Conservation (phyloP, 345 rosid species). For the Hibiscus tridactylites region DNA sequence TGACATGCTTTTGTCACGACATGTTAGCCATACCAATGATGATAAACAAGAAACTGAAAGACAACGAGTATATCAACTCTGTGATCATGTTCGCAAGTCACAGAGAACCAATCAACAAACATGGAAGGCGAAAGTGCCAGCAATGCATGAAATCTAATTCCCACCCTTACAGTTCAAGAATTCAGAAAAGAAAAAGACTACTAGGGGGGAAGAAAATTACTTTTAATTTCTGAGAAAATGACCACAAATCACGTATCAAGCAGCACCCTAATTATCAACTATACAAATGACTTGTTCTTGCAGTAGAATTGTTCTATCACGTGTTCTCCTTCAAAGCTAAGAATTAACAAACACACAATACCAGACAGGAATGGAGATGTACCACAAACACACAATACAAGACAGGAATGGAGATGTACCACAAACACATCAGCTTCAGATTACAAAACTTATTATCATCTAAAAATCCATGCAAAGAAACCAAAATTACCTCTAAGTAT, state of each 20-base stretch:
- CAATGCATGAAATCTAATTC: not conserved
- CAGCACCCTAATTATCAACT: not conserved
- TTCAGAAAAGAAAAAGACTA: not conserved
- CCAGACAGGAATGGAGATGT: not conserved
- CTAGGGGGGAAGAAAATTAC: not conserved
- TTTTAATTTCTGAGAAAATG: not conserved
- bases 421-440: not conserved
- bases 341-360: too few relatives aligned
- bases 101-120: not conserved
- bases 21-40: not conserved
- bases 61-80: not conserved
- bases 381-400: too few relatives aligned
- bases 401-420: not conserved
- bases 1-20: not conserved
- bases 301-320: too few relatives aligned
- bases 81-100: not conserved
- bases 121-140: not conserved
- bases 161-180: not conserved
- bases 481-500: not conserved
- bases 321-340: too few relatives aligned
- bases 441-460: not conserved
- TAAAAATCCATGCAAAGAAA: not conserved
- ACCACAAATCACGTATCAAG: not conserved
- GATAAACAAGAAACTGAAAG: not conserved
- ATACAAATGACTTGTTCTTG: not conserved